A percentile compares a stretch with the other conserved stretches of the same genome.
phyloP scores from a whole-genome alignment of 2,329 filamentous ascomycete genomes.

The Emericellopsis atlantica region DNA sequence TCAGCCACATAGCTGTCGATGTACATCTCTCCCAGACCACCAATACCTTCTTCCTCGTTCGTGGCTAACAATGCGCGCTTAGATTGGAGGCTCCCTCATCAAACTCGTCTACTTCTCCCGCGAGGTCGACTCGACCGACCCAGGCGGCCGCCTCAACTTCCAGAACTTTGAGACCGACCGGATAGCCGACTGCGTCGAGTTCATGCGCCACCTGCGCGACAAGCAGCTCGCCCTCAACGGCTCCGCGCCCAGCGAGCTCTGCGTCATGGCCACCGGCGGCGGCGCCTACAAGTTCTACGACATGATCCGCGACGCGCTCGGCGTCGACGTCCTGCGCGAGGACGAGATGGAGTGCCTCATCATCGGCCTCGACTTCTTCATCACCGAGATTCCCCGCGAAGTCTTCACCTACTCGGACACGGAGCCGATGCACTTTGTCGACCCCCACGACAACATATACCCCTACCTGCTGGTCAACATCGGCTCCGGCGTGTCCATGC shows the following conservation, averaged over 20 bases:
- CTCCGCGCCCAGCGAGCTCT: constrained; percentile 57
- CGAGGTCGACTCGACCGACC: constrained; percentile 65
- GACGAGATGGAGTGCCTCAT: constrained; percentile 99
- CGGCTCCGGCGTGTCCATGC: constrained; percentile 90
- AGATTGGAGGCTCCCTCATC: constrained; percentile 92
- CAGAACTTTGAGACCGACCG: constrained; percentile 91
- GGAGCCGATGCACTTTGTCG: constrained; percentile 81
- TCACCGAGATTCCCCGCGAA: constrained; percentile 91
- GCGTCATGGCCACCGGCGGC: constrained; percentile 90
- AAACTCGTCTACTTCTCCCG: constrained; percentile 97
- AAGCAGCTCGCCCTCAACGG: constrained; percentile 71
- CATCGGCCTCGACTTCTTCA: constrained; percentile 95
- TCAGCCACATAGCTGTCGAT: constrained; percentile 95
- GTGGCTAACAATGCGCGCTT: constrained; percentile 7
- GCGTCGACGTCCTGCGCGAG: constrained; percentile 79
- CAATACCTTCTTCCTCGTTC: not conserved
- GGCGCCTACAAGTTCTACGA: constrained; percentile 97
- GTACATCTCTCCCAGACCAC: constrained; percentile 37
- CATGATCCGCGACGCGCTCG: constrained; percentile 68
- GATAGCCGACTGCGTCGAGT: constrained; percentile 87
- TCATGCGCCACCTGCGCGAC: constrained; percentile 74
- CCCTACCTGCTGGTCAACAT: constrained; percentile 98
- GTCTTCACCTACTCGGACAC: constrained; percentile 93
- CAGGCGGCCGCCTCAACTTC: constrained; percentile 87
- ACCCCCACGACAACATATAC: constrained; percentile 70